Base-by-base conservation (phyloP, 768 basidiomycete species). In the Postia placenta region DNA sequence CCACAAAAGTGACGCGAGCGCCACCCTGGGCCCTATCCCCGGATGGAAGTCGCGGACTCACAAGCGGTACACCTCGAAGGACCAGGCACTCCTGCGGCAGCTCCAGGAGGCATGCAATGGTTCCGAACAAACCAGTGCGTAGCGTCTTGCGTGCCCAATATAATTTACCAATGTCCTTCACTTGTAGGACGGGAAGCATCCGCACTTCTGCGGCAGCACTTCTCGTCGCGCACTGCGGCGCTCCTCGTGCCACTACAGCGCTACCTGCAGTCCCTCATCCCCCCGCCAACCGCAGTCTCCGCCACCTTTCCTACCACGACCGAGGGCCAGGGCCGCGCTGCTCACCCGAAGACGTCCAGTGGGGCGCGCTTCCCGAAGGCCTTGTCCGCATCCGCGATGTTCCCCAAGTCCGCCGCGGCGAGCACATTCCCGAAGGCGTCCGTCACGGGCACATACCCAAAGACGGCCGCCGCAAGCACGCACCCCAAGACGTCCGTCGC, bases 181-280 rank as follows among this genome's bases (percentile, higher is more conserved):
- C 22, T 5, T 23, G 3, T 9, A 89, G 86, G 73, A 57, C 65
- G 83, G 6, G 75, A 77, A 35, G 79, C 79, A 24, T 91, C 77
- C 46, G 77, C 80, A 45, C 75, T 69, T 47, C 71, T 95, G 11
- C 81, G 90, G 20, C 73, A 80, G 40, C 92, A 97, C 61, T 92
- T 98, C 63, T 81, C 81, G 46, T 79, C 86, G 35, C 77, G 94
- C 39, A 92, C 95, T 1, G 87, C 85, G 17, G 85, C 85, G 47
- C 74, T 98, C 52, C 78, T 97, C 19, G 84, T 89, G 2, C 95
- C 95, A 0, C 75, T 98, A 4, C 85, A 94, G 57, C 80, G 94
- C 55, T 97, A 97, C 71, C 81, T 97, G 36, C 86, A 88, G 51
- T 85, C 85, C 1, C 76, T 94, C 42, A 90, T 93, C 64, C 89